These are phyloP conservation scores for Microdochium paspali DNA, from an alignment of 2,329 filamentous ascomycete species.

Conservation along the genomic window DNA sequence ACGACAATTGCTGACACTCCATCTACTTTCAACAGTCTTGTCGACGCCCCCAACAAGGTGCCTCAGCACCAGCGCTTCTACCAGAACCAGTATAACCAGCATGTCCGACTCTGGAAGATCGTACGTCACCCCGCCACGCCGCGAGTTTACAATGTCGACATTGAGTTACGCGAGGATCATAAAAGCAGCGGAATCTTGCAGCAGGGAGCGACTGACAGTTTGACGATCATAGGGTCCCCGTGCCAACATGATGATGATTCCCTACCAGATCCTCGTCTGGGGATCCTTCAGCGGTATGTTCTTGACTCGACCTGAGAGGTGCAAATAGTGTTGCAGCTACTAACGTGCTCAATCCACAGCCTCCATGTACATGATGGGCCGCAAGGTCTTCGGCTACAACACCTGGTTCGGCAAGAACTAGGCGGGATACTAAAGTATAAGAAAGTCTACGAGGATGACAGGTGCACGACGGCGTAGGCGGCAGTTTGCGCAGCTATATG, in stretches of 20 bases:
- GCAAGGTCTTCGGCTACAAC: conserved; percentile 70
- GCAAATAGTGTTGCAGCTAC: neutral
- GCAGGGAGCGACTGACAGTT: neutral
- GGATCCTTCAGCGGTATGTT: conserved; percentile 52
- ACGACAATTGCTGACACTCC: neutral
- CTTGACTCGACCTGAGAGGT: neutral
- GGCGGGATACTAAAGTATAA: conserved; percentile 4
- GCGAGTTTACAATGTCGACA: neutral
- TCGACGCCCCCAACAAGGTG: conserved; percentile 70
- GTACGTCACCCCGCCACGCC: conserved; percentile 38
- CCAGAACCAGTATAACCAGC: conserved; percentile 61
- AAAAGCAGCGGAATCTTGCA: neutral
- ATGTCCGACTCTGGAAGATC: conserved; percentile 68
- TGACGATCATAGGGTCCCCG: conserved; percentile 44
- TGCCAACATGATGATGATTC: conserved; percentile 55
- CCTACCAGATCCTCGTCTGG: conserved; percentile 59
- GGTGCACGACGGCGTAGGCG: neutral
- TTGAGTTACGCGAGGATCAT: neutral
- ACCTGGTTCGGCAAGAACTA: conserved; percentile 60
- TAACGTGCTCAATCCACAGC: conserved; percentile 24
- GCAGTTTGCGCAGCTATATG: neutral
- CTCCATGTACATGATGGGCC: conserved; percentile 62
- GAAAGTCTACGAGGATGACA: neutral
- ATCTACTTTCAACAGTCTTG: conserved; percentile 29
- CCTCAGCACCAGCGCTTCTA: conserved; percentile 66